Base-by-base conservation (phyloP, 2,329 filamentous ascomycete species). In the Bipolaris sorokiniana region DNA sequence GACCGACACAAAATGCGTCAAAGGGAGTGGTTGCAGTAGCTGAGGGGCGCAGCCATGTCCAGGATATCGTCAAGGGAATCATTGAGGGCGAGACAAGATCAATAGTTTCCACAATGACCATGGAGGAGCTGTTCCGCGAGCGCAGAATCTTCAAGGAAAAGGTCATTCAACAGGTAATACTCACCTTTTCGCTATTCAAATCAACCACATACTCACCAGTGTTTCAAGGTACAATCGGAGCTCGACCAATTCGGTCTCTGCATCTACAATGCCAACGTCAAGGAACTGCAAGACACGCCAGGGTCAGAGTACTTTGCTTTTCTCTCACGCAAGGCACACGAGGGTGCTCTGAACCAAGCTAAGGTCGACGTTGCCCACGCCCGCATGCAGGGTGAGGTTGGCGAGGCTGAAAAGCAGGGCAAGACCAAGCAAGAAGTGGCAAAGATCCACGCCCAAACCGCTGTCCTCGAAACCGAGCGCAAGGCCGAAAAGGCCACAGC, bases 51-150 rank as follows among this genome's bases (percentile, higher is more conserved):
- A 81, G 84, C 51, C 90, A 94, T 77, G 87, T 95, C 15, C 89
- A 90, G 70, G 90, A 90, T 65, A 96, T 96, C 60, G 89, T 96
- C 76, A 94, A 92, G 76, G 91, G 91, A 58, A 92, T 96, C 74
- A 95, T 96, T 66, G 91, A 96, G 75, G 92, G 92, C 60, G 92
- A 96, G 76, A 93, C 90, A 1, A 85, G 92, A 56, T 89, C 91
- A 5, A 86, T 96, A 51, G 90, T 96, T 40, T 91, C 88, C 0
- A 88, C 86, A 66, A 94, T 96, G 90, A 93, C 90, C n/a, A 94
- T 95, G 90, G 91, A 94, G 73, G 91, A 95, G 76, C 90, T 96
- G 57, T 93, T 93, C 76, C 89, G 87, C 58, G 88, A 91, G 76
- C 82, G 90, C 33, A 88, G 90, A 65, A 81, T 89, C 41, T 92